A percentile compares a stretch with the other conserved stretches of the same genome.
Conservation (phyloP, 768 basidiomycete genomes). For the Coprinopsis strossmayeri region DNA sequence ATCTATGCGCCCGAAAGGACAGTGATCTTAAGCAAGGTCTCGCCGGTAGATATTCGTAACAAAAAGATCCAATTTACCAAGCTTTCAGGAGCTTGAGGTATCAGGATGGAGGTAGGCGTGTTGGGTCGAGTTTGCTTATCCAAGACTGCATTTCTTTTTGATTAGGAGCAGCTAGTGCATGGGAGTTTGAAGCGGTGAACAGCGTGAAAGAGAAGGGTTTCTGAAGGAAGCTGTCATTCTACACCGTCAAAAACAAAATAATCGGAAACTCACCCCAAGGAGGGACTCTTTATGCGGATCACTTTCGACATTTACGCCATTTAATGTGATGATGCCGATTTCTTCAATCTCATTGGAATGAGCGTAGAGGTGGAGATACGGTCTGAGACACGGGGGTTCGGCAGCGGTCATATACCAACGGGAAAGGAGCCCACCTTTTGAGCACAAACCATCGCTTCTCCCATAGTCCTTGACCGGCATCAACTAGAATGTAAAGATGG, state of each 20-base stretch:
- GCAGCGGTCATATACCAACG: conserved; percentile 4
- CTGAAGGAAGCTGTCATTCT: conserved; percentile 30
- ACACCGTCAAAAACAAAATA: background rate
- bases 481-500: conserved; percentile 67
- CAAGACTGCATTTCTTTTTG: conserved; percentile 81
- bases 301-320: conserved; percentile 77
- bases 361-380: conserved; percentile 85
- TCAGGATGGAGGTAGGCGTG: conserved; percentile 40
- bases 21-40: background rate
- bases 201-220: conserved; percentile 84
- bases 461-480: conserved; percentile 81
- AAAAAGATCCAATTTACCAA: background rate
- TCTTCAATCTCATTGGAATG: conserved; percentile 83
- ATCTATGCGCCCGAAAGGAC: background rate
- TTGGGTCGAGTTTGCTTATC: conserved; percentile 81
- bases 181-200: conserved; percentile 88
- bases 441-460: conserved; percentile 82
- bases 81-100: background rate
- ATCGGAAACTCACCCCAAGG: conserved; percentile 59
- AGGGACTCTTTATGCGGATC: conserved; percentile 85
- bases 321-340: conserved; percentile 73
- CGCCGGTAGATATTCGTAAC: background rate
- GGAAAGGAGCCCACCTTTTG: conserved; percentile 47
- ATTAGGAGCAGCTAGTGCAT: conserved; percentile 79
- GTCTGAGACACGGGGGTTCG: conserved; percentile 41